These are phyloP conservation scores for Akanthomyces muscarius DNA, from an alignment of 2,329 filamentous ascomycete species.

Conservation along the genomic window DNA sequence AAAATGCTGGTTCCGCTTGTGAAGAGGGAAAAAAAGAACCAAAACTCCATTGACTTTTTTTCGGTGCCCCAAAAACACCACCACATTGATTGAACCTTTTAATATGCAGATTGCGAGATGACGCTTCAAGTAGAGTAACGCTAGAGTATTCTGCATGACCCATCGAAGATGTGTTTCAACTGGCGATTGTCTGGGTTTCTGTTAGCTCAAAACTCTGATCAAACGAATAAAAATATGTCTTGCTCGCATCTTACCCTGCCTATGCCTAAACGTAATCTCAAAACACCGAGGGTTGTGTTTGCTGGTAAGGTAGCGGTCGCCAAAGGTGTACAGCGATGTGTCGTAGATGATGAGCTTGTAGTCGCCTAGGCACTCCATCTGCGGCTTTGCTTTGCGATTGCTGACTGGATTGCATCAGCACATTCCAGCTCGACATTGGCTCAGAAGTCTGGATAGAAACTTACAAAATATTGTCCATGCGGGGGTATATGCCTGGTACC, in stretches of 20 bases:
- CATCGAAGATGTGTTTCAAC: constrained; percentile 4
- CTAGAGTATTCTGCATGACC: not conserved
- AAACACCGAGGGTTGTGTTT: not conserved
- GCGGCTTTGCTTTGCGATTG: constrained; percentile 1
- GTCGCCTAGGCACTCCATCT: constrained; percentile 1
- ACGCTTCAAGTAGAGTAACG: not conserved
- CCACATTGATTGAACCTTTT: not conserved
- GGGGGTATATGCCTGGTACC: not conserved
- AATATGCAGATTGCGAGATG: not conserved
- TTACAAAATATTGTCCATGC: constrained; percentile 18
- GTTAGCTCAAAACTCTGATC: not conserved
- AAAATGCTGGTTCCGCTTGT: not conserved
- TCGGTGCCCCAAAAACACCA: not conserved
- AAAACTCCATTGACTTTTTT: not conserved
- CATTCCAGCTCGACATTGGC: not conserved
- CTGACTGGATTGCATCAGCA: not conserved
- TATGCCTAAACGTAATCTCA: not conserved
- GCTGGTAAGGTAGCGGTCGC: constrained; percentile 5
- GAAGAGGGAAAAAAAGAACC: not conserved
- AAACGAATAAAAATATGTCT: not conserved
- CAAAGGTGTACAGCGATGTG: constrained; percentile 3
- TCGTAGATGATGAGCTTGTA: constrained; percentile 8
- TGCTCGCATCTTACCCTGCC: not conserved
- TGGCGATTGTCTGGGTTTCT: not conserved
- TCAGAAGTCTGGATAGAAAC: not conserved